Conservation (phyloP, 2,329 filamentous ascomycete species). For the Rachicladosporium sp. region DNA sequence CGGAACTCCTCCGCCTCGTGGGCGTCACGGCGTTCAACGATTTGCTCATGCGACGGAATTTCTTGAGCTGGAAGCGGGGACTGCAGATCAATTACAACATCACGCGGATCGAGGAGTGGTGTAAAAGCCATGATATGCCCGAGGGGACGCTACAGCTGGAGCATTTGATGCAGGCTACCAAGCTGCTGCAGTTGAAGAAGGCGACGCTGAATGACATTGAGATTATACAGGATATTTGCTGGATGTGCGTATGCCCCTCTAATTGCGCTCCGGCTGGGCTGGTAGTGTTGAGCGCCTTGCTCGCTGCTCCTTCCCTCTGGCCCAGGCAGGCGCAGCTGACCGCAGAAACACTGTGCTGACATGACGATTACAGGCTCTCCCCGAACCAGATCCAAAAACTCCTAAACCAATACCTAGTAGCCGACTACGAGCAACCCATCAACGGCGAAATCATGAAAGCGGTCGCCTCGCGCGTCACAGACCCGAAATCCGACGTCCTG, state of each 20-base stretch:
- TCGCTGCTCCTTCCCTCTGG: no score
- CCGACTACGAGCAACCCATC: conserved; percentile 98
- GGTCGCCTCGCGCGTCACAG: conserved; percentile 87
- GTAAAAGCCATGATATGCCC: conserved; percentile 99
- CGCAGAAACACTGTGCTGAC: no score
- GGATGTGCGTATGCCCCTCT: conserved; percentile 72
- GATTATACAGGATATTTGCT: conserved; percentile 99
- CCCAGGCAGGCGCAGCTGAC: no score
- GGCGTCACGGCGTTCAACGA: conserved; percentile 98
- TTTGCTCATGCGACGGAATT: conserved; percentile 91
- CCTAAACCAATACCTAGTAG: conserved; percentile 94
- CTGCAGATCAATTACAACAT: conserved; percentile 99
- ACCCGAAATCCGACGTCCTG: conserved; percentile 86
- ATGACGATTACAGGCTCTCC: conserved; percentile 79
- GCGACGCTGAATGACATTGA: conserved; percentile 98
- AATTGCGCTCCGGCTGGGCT: no score
- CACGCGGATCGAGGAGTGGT: conserved; percentile 98
- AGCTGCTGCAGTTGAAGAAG: conserved; percentile 96
- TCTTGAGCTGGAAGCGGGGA: conserved; percentile 97
- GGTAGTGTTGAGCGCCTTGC: no score
- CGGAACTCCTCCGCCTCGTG: conserved; percentile 81
- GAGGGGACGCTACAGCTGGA: conserved; percentile 94
- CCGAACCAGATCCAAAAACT: conserved; percentile 99
- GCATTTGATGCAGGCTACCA: conserved; percentile 99
- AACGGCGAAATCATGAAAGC: conserved; percentile 99